These are phyloP conservation scores for Melaleuca quinquenervia DNA, from an alignment of 345 rosid genomes.

Conservation along the genomic window DNA sequence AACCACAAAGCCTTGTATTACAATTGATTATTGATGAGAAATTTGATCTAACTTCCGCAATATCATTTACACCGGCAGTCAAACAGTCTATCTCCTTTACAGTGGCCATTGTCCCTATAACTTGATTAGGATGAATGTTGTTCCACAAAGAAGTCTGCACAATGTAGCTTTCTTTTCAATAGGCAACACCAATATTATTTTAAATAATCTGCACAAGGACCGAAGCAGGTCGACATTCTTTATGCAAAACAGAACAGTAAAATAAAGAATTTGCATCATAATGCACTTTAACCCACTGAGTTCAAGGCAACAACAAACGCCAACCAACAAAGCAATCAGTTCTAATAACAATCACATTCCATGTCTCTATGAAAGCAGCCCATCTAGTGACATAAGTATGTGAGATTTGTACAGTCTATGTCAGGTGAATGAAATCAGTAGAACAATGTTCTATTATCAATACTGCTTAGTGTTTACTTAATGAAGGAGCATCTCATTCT, in stretches of 20 bases:
- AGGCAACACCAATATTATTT: neutral
- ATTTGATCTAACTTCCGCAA: conserved; percentile 52
- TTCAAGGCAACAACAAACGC: neutral
- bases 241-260: neutral
- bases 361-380: neutral
- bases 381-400: neutral
- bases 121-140: conserved; percentile 84
- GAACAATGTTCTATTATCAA: neutral
- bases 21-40: conserved; percentile 39
- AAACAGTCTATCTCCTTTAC: conserved; percentile 86
- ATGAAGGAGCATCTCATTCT: no score
- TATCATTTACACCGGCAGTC: conserved; percentile 64
- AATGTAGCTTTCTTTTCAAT: neutral
- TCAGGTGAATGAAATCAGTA: neutral
- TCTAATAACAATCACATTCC: neutral
- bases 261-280: neutral
- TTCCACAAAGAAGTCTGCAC: conserved; percentile 84
- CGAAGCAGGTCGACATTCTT: neutral
- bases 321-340: neutral
- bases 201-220: neutral
- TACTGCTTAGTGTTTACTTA: neutral
- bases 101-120: conserved; percentile 62
- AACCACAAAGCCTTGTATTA: conserved; percentile 56
- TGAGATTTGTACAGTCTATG: neutral
- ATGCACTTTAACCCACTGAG: neutral